phyloP scores from a whole-genome alignment of 2,329 filamentous ascomycete species.

The Colletotrichum liriopes region DNA sequence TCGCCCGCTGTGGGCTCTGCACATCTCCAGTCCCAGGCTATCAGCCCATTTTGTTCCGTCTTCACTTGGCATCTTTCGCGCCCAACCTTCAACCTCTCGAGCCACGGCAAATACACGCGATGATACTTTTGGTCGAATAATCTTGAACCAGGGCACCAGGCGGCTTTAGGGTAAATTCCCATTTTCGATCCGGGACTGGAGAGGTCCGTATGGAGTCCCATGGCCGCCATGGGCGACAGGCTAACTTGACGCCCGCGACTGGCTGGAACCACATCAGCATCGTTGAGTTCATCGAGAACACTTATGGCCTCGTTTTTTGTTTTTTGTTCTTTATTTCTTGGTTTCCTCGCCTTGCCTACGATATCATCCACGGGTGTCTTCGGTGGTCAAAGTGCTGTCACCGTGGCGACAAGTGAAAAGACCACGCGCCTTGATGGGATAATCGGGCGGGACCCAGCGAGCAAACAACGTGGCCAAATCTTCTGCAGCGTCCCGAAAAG shows the following conservation, averaged over 20 bases:
- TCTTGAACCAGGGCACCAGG: not conserved
- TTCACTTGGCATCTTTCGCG: not conserved
- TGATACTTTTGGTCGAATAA: not conserved
- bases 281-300: not conserved
- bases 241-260: not conserved
- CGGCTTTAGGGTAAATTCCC: no score
- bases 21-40: constrained; percentile 1
- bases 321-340: not conserved
- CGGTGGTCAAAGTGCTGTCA: not conserved
- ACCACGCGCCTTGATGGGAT: no score
- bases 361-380: not conserved
- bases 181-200: no score
- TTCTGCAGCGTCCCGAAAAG: not conserved
- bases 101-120: not conserved
- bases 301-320: no score
- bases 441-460: not conserved
- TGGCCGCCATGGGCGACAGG: not conserved
- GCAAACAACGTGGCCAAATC: not conserved
- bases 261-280: not conserved
- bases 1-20: not conserved
- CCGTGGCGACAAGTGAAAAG: not conserved
- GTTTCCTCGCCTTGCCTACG: not conserved
- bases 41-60: not conserved
- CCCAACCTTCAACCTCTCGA: not conserved
- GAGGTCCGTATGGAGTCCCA: no score